phyloP scores from a whole-genome alignment of 345 rosid species.

The Brassica incana region DNA sequence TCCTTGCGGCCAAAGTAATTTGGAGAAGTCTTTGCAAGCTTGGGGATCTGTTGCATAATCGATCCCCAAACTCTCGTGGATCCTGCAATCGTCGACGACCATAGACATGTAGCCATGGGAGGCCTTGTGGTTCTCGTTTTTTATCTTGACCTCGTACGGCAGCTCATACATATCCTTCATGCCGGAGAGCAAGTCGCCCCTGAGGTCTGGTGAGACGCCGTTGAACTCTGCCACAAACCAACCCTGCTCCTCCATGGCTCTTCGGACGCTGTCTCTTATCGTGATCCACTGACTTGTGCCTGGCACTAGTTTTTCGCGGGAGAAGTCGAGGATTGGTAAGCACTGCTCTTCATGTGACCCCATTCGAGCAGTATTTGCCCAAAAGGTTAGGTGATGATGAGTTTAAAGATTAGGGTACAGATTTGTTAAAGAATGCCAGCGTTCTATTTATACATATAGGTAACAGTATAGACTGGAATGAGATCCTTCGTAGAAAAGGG shows the following conservation, averaged over 20 bases:
- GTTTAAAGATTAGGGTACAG: not conserved
- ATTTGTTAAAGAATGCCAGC: not conserved
- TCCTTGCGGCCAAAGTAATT: conserved; percentile 72
- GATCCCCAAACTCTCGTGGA: conserved; percentile 78
- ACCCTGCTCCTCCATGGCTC: conserved; percentile 69
- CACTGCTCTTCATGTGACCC: conserved; percentile 15
- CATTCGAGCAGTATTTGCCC: conserved; percentile 12
- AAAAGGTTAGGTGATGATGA: not conserved
- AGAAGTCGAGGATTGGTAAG: conserved; percentile 37
- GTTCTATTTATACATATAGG: not conserved
- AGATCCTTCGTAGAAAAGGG: not conserved
- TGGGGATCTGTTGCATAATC: conserved; percentile 50
- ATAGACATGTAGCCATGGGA: conserved; percentile 66
- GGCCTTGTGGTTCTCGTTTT: conserved; percentile 59
- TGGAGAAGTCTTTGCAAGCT: conserved; percentile 50
- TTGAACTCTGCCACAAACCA: conserved; percentile 53
- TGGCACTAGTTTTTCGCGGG: conserved; percentile 38
- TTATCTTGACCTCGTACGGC: conserved; percentile 56
- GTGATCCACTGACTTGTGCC: conserved; percentile 50
- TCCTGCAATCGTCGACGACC: conserved; percentile 51
- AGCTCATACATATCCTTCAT: conserved; percentile 62
- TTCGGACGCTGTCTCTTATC: conserved; percentile 43
- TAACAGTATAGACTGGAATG: not conserved
- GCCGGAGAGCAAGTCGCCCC: conserved; percentile 37
- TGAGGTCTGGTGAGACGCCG: conserved; percentile 38